These are phyloP conservation scores for Corinectria fuckeliana DNA, from an alignment of 2,329 filamentous ascomycete genomes.

Conservation along the genomic window DNA sequence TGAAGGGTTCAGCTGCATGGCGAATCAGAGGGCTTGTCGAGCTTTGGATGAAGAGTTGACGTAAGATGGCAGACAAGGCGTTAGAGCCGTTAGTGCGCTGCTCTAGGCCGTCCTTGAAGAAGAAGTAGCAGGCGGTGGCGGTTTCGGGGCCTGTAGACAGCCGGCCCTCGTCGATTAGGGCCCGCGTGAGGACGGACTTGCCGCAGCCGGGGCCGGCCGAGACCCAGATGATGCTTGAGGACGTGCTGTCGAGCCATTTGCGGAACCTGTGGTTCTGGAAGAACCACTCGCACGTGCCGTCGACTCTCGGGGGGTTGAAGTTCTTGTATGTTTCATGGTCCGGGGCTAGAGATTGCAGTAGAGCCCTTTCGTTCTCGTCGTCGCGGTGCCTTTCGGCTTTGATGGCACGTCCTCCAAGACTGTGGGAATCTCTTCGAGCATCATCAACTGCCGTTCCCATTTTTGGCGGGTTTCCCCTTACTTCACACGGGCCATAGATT, in stretches of 20 bases:
- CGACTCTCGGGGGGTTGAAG: constrained; percentile 36
- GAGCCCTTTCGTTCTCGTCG: background rate
- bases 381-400: too few relatives aligned
- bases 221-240: constrained; percentile 40
- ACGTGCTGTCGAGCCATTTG: constrained; percentile 34
- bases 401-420: too few relatives aligned
- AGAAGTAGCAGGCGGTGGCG: background rate
- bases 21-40: background rate
- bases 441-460: too few relatives aligned
- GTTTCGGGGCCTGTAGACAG: background rate
- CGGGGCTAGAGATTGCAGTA: constrained; percentile 26
- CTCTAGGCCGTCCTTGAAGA: background rate
- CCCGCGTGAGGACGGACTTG: constrained; percentile 34
- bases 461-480: too few relatives aligned
- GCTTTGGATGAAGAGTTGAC: background rate
- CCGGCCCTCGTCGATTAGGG: background rate
- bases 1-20: background rate
- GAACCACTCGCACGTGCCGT: constrained; percentile 45
- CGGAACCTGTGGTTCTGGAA: constrained; percentile 35
- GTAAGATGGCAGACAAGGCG: background rate
- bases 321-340: constrained; percentile 40
- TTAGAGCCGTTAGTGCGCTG: background rate
- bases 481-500: too few relatives aligned
- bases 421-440: too few relatives aligned
- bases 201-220: constrained; percentile 44